Evolutionary conservation across 148 eudicot species (phyloP).

Genomic region (Rhododendron griersonianum): DNA sequence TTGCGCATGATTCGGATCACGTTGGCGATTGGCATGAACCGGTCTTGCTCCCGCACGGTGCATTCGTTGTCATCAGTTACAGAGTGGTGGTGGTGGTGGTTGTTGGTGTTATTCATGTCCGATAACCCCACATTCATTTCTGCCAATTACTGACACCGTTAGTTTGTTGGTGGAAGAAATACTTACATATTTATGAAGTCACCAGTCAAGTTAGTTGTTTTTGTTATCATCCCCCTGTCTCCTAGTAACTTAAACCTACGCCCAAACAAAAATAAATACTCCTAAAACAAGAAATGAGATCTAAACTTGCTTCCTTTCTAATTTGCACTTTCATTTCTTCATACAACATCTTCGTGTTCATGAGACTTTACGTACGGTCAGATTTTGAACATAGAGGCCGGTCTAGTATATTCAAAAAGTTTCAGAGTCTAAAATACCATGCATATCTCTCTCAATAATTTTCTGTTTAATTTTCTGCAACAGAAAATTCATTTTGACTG

Average conservation of each 20-base stretch:
- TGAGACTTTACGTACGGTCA: not conserved
- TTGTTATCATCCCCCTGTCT: not conserved
- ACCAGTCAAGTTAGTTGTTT: not conserved
- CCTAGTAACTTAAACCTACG: not conserved
- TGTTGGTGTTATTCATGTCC: slow-evolving; percentile 16
- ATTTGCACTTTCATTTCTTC: not conserved
- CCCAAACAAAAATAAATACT: not conserved
- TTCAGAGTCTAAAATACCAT: not conserved
- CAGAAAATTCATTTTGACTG: not conserved
- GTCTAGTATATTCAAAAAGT: not conserved
- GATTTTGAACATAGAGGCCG: not conserved
- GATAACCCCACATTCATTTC: not conserved
- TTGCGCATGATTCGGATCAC: slow-evolving; percentile 90
- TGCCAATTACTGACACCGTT: not conserved
- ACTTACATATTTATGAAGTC: not conserved
- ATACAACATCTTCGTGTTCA: not conserved
- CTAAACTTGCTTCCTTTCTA: not conserved
- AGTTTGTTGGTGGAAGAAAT: not conserved
- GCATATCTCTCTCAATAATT: not conserved
- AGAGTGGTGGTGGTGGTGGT: slow-evolving; percentile 7
- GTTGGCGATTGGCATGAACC: slow-evolving; percentile 96
- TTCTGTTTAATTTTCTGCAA: too few species aligned
- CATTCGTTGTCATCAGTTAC: slow-evolving; percentile 46
- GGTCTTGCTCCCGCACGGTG: slow-evolving; percentile 78
- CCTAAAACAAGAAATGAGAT: not conserved